Base-by-base conservation (phyloP, 768 basidiomycete species). In the Mycena vitilis region DNA sequence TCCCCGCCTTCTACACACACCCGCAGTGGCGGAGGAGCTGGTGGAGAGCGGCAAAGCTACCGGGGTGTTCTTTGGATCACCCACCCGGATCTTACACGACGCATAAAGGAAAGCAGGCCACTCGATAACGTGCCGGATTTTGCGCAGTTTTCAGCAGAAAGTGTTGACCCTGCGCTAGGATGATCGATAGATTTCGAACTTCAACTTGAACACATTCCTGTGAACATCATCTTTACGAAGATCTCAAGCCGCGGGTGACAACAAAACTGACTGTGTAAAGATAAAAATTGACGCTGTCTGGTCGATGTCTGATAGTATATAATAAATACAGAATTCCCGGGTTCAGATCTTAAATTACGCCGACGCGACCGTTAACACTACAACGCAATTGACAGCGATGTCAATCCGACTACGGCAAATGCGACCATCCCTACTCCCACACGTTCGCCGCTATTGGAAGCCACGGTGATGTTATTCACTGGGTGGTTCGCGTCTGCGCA, bases 401-500 rank as follows among this genome's bases (percentile, higher is more conserved):
- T 13, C n/a, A 65, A 16, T 12, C 57, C 58, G 10, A 53, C 38
- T 12, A 54, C 58, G 18, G 60, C 15, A 37, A 42, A 53, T 1
- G 38, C 49, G 12, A 53, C n/a, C 30, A 47, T 45, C 10, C 57
- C 65, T 37, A 66, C 1, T 10, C 25, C 23, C n/a, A 66, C 15
- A 25, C 58, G 58, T 18, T 60, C 49, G 42, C 57, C 65, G 36
- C 22, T 40, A 5, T 44, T 66, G 6, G 65, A 53, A 1, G 37
- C 55, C 16, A 68, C 38, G 9, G 67, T 68, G 37, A 69, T 51
- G 57, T 60, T 64, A 13, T 49, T 63, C 38, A 69, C 62, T 0
- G 67, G 62, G 55, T 59, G 62, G 40, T 55, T 40, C 2, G 42
- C 16, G 16, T 40, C 37, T 6, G 51, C 56, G 51, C 67, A 69